These are phyloP conservation scores for Solanum habrochaites DNA, from an alignment of 257 asterid genomes.

Conservation along the genomic window DNA sequence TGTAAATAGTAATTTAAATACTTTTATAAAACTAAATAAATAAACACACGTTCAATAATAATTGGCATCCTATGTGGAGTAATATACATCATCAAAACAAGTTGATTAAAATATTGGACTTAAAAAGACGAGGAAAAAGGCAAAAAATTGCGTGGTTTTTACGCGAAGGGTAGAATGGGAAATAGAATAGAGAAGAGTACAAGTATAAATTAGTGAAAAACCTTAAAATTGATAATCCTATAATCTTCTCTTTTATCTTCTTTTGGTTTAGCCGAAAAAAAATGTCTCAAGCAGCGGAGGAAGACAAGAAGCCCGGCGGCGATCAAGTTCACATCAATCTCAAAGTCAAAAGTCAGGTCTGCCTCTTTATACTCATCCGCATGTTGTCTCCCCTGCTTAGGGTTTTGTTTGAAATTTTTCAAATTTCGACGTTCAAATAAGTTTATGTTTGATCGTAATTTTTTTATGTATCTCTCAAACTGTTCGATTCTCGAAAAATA, in stretches of 20 bases:
- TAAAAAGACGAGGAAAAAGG: not conserved
- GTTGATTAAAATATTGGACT: no score
- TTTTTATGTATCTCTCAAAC: no score
- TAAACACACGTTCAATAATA: no score
- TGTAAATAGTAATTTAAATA: no score
- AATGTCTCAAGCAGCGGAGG: slow-evolving; percentile 27
- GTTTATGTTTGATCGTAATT: no score
- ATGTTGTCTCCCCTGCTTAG: not conserved
- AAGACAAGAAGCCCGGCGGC: slow-evolving; percentile 29
- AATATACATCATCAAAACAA: no score
- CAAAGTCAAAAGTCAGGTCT: slow-evolving; percentile 36
- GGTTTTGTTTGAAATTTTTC: no score
- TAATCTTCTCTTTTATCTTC: not conserved
- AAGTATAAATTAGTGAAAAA: not conserved
- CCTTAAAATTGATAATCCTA: no score
- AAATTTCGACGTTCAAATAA: no score
- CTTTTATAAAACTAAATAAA: no score
- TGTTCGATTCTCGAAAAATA: no score
- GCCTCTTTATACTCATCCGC: not conserved
- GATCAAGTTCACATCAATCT: slow-evolving; percentile 32
- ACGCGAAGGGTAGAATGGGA: not conserved
- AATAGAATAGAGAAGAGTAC: not conserved
- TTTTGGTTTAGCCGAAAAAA: not conserved
- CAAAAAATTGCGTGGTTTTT: not conserved
- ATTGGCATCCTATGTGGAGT: no score